Percentiles rank a stretch among this genome's conserved stretches.
phyloP scores from a whole-genome alignment of 352 stramenopile species.

The Globisporangium camurandrum region DNA sequence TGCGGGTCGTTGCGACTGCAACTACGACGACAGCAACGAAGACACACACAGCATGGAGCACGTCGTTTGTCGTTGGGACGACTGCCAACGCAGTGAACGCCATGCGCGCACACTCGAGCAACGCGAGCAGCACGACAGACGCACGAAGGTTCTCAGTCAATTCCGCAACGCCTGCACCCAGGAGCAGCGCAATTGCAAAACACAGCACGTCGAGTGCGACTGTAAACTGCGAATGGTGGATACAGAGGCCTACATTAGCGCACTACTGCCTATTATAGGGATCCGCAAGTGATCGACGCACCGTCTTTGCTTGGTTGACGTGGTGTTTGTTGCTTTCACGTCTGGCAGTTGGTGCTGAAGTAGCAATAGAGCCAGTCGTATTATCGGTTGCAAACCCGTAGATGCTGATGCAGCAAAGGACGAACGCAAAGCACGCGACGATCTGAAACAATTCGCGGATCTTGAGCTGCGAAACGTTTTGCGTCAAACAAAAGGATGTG shows the following conservation, averaged over 20 bases:
- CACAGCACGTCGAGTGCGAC: conserved; percentile 36
- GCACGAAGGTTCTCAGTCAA: conserved; percentile 24
- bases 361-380: no score
- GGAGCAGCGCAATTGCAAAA: conserved; percentile 32
- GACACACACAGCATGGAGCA: conserved; percentile 28
- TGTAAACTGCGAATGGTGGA: conserved; percentile 50
- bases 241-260: no score
- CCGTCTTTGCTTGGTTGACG: conserved; percentile 7
- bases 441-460: conserved; percentile 25
- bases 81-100: conserved; percentile 21
- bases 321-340: neutral
- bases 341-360: no score
- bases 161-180: conserved; percentile 21
- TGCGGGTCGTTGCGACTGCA: conserved; percentile 13
- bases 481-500: neutral
- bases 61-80: conserved; percentile 24
- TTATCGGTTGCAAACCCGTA: conserved; percentile 14
- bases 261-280: no score
- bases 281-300: neutral
- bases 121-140: conserved; percentile 25
- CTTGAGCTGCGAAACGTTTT: no score
- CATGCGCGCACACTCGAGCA: conserved; percentile 33
- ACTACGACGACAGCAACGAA: conserved; percentile 23
- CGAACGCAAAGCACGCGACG: conserved; percentile 25
- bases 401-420: conserved; percentile 28